Evolutionary conservation across 1,284 basidiomycete species (phyloP).

Genomic region (Mycena citricolor): DNA sequence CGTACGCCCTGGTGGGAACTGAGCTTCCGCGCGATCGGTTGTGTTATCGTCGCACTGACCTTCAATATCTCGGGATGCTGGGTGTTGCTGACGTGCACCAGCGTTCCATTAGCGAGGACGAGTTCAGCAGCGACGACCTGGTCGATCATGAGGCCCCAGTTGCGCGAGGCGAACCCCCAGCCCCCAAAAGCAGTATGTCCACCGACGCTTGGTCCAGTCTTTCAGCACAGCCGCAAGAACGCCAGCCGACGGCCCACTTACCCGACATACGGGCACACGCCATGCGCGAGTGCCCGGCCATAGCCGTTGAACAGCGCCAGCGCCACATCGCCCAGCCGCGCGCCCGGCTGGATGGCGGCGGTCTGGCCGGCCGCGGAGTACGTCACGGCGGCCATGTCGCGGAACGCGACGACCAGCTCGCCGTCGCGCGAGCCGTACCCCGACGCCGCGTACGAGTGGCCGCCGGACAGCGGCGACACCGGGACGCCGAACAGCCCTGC

Average conservation of each 20-base stretch:
- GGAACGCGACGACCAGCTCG: slow-evolving; percentile 29
- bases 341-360: slow-evolving; percentile 27
- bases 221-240: background rate
- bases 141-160: slow-evolving; percentile 32
- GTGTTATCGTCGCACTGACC: slow-evolving; percentile 25
- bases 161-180: slow-evolving; percentile 28
- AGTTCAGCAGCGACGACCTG: slow-evolving; percentile 28
- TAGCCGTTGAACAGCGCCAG: slow-evolving; percentile 24
- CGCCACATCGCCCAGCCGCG: slow-evolving; percentile 31
- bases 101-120: slow-evolving; percentile 32
- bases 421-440: slow-evolving; percentile 28
- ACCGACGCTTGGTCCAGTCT: slow-evolving; percentile 21
- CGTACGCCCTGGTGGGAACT: slow-evolving; percentile 28
- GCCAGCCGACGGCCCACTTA: background rate
- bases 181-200: slow-evolving; percentile 31
- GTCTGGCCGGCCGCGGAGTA: slow-evolving; percentile 14
- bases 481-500: slow-evolving; percentile 2
- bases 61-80: slow-evolving; percentile 33
- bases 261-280: slow-evolving; percentile 31
- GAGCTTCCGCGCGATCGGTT: background rate
- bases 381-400: slow-evolving; percentile 25
- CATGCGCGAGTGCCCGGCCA: slow-evolving; percentile 33
- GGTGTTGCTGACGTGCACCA: slow-evolving; percentile 26
- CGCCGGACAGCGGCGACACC: slow-evolving; percentile 15
- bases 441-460: slow-evolving; percentile 29